A percentile compares a stretch with the other conserved stretches of the same genome.
phyloP scores from a whole-genome alignment of 1,284 basidiomycete genomes.

The Ustilago trichophora region DNA sequence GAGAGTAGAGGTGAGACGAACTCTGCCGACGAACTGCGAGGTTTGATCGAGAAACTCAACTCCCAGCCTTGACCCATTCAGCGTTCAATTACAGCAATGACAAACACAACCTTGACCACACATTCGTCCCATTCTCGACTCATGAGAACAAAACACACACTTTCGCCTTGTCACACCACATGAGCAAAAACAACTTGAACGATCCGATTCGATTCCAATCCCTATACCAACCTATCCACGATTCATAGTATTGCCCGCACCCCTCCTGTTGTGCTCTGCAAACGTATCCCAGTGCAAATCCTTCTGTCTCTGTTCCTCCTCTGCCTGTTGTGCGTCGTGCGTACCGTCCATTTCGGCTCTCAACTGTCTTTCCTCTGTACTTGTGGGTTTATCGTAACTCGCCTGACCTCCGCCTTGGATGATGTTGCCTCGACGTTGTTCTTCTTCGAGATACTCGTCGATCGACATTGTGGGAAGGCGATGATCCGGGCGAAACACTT shows the following conservation, averaged over 20 bases:
- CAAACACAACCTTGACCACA: no score
- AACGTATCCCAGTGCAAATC: conserved; percentile 58
- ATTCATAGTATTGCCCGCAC: conserved; percentile 94
- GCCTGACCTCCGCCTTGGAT: conserved; percentile 76
- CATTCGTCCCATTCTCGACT: no score
- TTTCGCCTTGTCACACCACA: no score
- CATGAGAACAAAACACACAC: no score
- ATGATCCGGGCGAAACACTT: conserved; percentile 88
- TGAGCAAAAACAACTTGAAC: no score
- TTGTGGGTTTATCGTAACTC: conserved; percentile 27
- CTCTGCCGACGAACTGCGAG: conserved; percentile 4
- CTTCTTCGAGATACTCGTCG: conserved; percentile 92
- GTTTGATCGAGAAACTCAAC: conserved; percentile 1
- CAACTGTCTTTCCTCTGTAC: conserved; percentile 68
- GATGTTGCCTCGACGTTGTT: conserved; percentile 83
- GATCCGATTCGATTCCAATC: no score
- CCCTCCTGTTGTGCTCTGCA: conserved; percentile 68
- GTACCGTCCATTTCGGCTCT: conserved; percentile 80
- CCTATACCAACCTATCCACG: conserved; percentile 70
- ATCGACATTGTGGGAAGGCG: conserved; percentile 93
- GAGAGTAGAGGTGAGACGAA: conserved; percentile 5
- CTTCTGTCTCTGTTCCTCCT: conserved; percentile 69
- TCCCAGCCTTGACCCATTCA: neutral
- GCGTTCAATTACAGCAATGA: neutral
- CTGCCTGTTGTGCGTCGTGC: conserved; percentile 74